Evolutionary conservation across 257 asterid species (phyloP), one percentile per base, ranked within the genome.

Genomic region (Osmanthus fragrans): DNA sequence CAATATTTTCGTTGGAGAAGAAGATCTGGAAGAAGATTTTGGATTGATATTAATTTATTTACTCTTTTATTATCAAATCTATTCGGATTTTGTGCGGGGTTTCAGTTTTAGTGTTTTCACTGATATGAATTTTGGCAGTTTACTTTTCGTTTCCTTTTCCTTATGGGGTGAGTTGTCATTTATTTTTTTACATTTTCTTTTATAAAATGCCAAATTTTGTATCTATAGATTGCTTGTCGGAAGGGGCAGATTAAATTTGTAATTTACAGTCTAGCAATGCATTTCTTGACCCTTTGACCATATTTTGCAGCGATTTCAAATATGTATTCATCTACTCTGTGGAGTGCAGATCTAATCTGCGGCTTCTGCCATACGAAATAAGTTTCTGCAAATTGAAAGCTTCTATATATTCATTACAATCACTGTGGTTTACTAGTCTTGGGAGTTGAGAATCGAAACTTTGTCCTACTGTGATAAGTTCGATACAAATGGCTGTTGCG

Each of bases 401-500:
- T 25, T 77, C 73, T 80, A 70, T 23, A 74, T 76, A 74, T 72
- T 60, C 77, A 49, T 71, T 72, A 12, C 64, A 39, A 73, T 75
- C 47, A 72, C 65, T 80, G 63, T 71, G 25, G 71, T 51, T 69
- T 69, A 4, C 15, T 81, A 19, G 86, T 74, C 68, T 78, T 45
- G 16, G 83, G 80, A 73, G 80, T 63, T 56, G 80, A 72, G 73
- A 18, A 73, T 69, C 77, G 65, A 63, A 47, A 71, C 54, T 72
- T 71, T 39, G 12, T 73, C 49, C 73, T 65, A 72, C 51, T 36
- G 63, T 30, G 81, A 77, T 18, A 27, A 71, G 49, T 37, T 21
- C 7, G 7, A 70, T 10, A 7, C n/a, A 58, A 79, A 95, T 95
- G 99, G 98, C 97, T 16, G 90, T 90, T 82, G 88, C 94, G 2